A percentile compares a stretch with the other conserved stretches of the same genome.
Conservation (phyloP, 495 filamentous ascomycete species). For the Aspergillus ostianus region DNA sequence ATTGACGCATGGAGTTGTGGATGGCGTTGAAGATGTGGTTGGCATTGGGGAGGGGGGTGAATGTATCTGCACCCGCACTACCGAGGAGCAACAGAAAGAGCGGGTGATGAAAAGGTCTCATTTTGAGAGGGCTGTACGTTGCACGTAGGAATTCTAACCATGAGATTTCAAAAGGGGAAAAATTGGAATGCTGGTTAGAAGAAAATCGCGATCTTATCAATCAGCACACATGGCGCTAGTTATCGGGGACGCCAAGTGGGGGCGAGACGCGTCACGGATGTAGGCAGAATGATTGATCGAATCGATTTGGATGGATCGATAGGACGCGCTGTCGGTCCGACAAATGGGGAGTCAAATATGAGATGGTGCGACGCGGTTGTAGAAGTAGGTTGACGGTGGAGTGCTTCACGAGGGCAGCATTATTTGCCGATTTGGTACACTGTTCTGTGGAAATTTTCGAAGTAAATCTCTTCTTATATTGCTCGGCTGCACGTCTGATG, state of each 20-base stretch:
- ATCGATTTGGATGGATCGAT: not conserved
- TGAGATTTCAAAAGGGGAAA: too few species aligned
- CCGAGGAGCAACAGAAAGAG: slow-evolving; percentile 2
- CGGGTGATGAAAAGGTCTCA: not conserved
- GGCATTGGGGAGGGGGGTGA: slow-evolving; percentile 35
- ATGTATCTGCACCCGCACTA: not conserved
- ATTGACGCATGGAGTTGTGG: slow-evolving; percentile 67
- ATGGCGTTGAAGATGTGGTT: slow-evolving; percentile 66
- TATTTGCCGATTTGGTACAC: too few species aligned
- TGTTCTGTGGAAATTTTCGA: too few species aligned
- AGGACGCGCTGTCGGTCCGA: not conserved
- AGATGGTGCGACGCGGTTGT: too few species aligned
- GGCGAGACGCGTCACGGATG: not conserved
- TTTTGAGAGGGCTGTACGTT: not conserved
- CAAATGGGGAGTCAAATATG: too few species aligned
- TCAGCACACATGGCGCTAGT: not conserved
- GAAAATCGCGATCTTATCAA: not conserved
- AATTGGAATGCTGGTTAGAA: too few species aligned
- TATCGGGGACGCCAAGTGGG: not conserved
- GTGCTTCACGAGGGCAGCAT: too few species aligned
- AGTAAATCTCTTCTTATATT: too few species aligned
- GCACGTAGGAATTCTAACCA: too few species aligned
- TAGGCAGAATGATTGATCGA: not conserved
- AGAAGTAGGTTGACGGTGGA: too few species aligned
- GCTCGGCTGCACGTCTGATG: too few species aligned